Base-by-base conservation (phyloP, 805 yeast genomes). In the Candida insectorum region DNA sequence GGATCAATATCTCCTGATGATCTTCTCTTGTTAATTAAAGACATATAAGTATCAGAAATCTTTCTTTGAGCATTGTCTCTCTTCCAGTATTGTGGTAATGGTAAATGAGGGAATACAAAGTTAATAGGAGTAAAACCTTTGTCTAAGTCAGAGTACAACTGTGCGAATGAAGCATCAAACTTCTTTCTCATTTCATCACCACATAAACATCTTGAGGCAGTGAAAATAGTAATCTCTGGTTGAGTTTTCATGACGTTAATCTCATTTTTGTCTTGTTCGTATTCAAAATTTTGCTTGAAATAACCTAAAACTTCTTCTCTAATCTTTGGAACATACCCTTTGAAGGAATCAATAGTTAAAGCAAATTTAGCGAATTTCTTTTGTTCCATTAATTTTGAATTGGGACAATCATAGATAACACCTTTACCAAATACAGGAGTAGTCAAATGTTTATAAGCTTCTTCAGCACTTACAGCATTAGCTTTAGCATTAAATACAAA, bases 391-490 rank as follows among this genome's bases (percentile, higher is more conserved):
- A 93, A 75, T 47, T 88, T 79, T 52, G 79, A 65, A 66, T 93
- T 93, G 43, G 98, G 87, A 64, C 97, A 91, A 65, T 93, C 98
- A 58, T 93, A 93, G 33, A 93, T 85, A 34, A 93, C 98, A 52
- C 97, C 98, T 54, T 88, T 79, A 50, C 98, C 98, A 49, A 93
- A 93, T 11, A 88, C 96, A 10, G 98, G 98, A n/a, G 97, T 91
- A n/a, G 98, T 93, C 62, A 93, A 73, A 57, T 89, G 96, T 42
- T 81, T 73, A 67, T 93, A 93, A 24, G 97, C 97, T 30, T 85
- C 97, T 59, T 93, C 97, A 30, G 98, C 98, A 30, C 88, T 81
- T 16, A 89, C 97, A 49, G 87, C 95, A 19, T 80, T 76, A 34
- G 84, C 71, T 62, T 85, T 89, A 26, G 96, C 86, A 61, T 93